Evolutionary conservation across 208 protist species (phyloP).

Genomic region (Wallacemonas collosoma): DNA sequence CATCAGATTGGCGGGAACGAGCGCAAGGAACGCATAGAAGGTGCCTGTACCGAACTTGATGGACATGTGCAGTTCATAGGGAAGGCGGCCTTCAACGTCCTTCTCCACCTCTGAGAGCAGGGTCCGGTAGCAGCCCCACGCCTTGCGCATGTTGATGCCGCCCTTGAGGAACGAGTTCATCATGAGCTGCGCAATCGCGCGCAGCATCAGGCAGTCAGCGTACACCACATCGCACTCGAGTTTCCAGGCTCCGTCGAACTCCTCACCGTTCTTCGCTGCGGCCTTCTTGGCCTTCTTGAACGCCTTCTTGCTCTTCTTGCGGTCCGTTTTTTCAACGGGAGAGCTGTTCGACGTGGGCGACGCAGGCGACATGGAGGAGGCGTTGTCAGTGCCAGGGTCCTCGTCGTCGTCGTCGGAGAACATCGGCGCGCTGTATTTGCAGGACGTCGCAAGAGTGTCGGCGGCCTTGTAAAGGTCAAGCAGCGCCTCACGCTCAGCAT

Average conservation of each 20-base stretch:
- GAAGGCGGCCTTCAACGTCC: conserved; percentile 74
- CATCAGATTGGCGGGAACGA: conserved; percentile 89
- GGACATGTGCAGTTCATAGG: conserved; percentile 82
- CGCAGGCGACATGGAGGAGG: background rate
- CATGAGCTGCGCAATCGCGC: conserved; percentile 86
- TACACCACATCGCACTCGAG: conserved; percentile 93
- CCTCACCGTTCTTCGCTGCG: conserved; percentile 47
- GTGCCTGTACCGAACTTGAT: conserved; percentile 89
- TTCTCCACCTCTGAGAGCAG: conserved; percentile 72
- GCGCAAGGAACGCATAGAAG: conserved; percentile 89
- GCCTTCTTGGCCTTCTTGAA: conserved; percentile 59
- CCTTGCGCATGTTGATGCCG: conserved; percentile 87
- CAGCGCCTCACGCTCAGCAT: conserved; percentile 67
- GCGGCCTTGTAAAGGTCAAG: conserved; percentile 80
- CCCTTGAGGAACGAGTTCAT: conserved; percentile 92
- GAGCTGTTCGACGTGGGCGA: background rate
- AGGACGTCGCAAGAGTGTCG: conserved; percentile 70
- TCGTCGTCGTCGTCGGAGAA: conserved; percentile 49
- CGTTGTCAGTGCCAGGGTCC: conserved; percentile 14
- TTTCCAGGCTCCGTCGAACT: conserved; percentile 80
- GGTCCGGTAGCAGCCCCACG: conserved; percentile 85
- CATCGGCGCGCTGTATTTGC: conserved; percentile 73
- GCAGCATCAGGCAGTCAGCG: conserved; percentile 82
- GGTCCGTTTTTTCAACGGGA: conserved; percentile 14
- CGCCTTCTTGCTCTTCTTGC: conserved; percentile 65